Base-by-base conservation (phyloP, 1,139 yeast species). In the Yamadazyma triangularis region DNA sequence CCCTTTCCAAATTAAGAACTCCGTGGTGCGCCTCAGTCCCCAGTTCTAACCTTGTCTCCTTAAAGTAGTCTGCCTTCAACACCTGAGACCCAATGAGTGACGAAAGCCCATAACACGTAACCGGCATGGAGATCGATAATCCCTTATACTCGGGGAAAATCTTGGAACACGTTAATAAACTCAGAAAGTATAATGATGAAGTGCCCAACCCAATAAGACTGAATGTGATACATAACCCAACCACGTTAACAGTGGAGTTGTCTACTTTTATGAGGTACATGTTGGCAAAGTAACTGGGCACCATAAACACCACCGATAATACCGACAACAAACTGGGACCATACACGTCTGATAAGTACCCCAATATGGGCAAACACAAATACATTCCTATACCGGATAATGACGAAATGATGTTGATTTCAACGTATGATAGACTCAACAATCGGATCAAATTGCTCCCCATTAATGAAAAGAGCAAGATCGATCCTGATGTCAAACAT, bases 41-140 rank as follows among this genome's bases (percentile, higher is more conserved):
- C n/a, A n/a, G n/a, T n/a, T n/a, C n/a, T n/a, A n/a, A n/a, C n/a
- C n/a, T n/a, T n/a, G n/a, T n/a, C 15, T 44, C 43, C 11, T 27
- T 20, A 46, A 79, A 72, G 39, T 59, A 58, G 4, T 50, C 38
- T 25, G 66, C 38, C 32, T 71, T 70, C 49, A 79, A 53, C 6
- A 77, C 41, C 46, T 75, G 83, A 8, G 81, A 75, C 4, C 77
- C 75, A 36, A 83, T 56, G 32, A 84, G 60, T 4, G 95, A 77
- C 7, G 94, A 81, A 18, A 87, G 52, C 1, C 97, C 97, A 55
- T 83, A 88, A 40, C 84, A 81, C 1, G 94, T 77, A 4, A 91
- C 89, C 0, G 97, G 97, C 23, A 85, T 70, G 28, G 95, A 82
- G 27, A 91, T 87, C 24, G 95, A 84, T 38, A 89, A 59, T 2